Percentiles rank a stretch among this genome's conserved stretches.
Evolutionary conservation across 345 rosid species (phyloP).

Genomic region (Erodium maritimum): DNA sequence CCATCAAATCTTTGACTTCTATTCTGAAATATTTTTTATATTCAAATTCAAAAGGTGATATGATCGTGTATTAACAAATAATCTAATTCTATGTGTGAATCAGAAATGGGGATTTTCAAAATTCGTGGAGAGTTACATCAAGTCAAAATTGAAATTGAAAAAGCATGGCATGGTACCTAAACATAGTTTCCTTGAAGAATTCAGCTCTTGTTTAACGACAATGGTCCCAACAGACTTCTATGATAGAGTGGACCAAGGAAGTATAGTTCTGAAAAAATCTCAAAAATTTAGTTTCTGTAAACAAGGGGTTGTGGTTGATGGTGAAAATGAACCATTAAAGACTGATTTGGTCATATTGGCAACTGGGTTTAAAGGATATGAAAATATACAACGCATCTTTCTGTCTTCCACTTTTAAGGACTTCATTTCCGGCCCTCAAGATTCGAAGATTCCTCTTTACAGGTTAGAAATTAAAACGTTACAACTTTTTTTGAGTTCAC

Average conservation of each 20-base stretch:
- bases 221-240: constrained; percentile 21
- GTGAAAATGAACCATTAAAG: not conserved
- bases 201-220: constrained; percentile 13
- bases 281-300: constrained; percentile 13
- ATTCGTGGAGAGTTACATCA: constrained; percentile 18
- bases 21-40: not conserved
- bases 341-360: constrained; percentile 26
- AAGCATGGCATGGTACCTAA: constrained; percentile 18
- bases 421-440: constrained; percentile 15
- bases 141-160: constrained; percentile 16
- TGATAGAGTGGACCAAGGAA: constrained; percentile 16
- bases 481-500: not conserved
- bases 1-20: not conserved
- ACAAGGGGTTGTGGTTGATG: constrained; percentile 17
- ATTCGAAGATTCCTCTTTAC: constrained; percentile 27
- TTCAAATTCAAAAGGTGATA: not conserved
- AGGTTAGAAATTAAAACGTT: constrained; percentile 7
- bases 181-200: constrained; percentile 16
- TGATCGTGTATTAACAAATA: not conserved
- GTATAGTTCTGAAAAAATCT: constrained; percentile 19
- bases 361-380: constrained; percentile 20
- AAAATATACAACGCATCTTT: constrained; percentile 24
- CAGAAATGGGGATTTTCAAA: constrained; percentile 18
- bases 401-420: constrained; percentile 11
- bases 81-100: not conserved